Evolutionary conservation across 2,329 filamentous ascomycete species (phyloP).

Genomic region (Cladosporium sp.): DNA sequence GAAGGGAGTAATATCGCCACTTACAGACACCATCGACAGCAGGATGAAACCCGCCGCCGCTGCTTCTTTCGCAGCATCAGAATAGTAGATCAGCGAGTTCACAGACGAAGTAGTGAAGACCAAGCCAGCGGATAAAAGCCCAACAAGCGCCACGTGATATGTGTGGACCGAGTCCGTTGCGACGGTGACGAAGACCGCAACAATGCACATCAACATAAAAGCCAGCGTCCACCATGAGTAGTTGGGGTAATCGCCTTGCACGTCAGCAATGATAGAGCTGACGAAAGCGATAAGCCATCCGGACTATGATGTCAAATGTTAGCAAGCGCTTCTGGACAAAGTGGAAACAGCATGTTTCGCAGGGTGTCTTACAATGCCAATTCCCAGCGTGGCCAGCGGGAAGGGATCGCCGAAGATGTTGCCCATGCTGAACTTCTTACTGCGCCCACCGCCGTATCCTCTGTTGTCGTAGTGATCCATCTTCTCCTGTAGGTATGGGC

Average conservation of each 20-base stretch:
- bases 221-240: slow-evolving; percentile 90
- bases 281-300: slow-evolving; percentile 94
- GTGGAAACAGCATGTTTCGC: slow-evolving; percentile 21
- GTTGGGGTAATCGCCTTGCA: slow-evolving; percentile 61
- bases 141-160: slow-evolving; percentile 88
- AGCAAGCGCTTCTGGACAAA: neutral
- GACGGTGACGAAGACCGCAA: slow-evolving; percentile 74
- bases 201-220: slow-evolving; percentile 77
- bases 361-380: slow-evolving; percentile 64
- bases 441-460: slow-evolving; percentile 2
- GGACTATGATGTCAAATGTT: slow-evolving; percentile 50
- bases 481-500: slow-evolving; percentile 10
- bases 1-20: slow-evolving; percentile 30
- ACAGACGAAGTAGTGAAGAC: slow-evolving; percentile 81
- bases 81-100: slow-evolving; percentile 76
- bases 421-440: slow-evolving; percentile 58
- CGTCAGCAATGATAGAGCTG: slow-evolving; percentile 67
- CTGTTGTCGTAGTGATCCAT: slow-evolving; percentile 10
- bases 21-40: slow-evolving; percentile 83
- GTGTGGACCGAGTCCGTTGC: slow-evolving; percentile 78
- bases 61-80: slow-evolving; percentile 65
- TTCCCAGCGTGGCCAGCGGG: slow-evolving; percentile 87
- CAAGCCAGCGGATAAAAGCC: slow-evolving; percentile 75
- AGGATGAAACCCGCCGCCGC: slow-evolving; percentile 90
- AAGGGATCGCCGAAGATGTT: slow-evolving; percentile 97